These are phyloP conservation scores for Nitzschia sp. DNA, from an alignment of 108 stramenopile species.

Conservation along the genomic window DNA sequence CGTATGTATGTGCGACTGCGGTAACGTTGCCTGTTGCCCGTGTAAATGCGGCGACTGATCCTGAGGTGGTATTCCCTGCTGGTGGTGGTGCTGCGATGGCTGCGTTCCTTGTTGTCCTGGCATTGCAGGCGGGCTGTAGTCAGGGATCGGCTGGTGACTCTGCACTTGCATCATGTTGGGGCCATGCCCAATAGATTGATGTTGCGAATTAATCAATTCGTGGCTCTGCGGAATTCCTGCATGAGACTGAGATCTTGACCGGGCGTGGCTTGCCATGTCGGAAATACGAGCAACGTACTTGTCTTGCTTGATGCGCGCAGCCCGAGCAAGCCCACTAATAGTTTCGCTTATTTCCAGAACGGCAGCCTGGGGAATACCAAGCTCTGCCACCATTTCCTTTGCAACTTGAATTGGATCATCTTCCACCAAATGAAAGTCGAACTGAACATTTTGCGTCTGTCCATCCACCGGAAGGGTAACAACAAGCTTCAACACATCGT, in stretches of 20 bases:
- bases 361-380: conserved; percentile 76
- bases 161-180: background rate
- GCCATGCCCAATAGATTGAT: conserved; percentile 3
- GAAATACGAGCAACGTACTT: conserved; percentile 41
- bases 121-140: conserved; percentile 6
- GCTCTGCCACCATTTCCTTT: conserved; percentile 86
- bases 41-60: conserved; percentile 4
- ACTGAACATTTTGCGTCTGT: conserved; percentile 81
- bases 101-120: conserved; percentile 16
- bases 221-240: background rate
- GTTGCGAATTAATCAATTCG: background rate
- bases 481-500: conserved; percentile 77
- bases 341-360: conserved; percentile 85
- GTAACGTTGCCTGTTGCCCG: background rate
- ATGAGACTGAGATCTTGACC: conserved; percentile 1
- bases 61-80: conserved; percentile 26
- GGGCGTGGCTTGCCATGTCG: background rate
- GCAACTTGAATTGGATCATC: conserved; percentile 89
- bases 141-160: conserved; percentile 18
- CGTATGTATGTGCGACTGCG: conserved; percentile 12
- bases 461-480: conserved; percentile 79
- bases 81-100: conserved; percentile 18
- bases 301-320: conserved; percentile 74
- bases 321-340: conserved; percentile 80
- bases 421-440: conserved; percentile 83